Base-by-base conservation (phyloP, 1,284 basidiomycete genomes). In the Ganoderma resinaceum region DNA sequence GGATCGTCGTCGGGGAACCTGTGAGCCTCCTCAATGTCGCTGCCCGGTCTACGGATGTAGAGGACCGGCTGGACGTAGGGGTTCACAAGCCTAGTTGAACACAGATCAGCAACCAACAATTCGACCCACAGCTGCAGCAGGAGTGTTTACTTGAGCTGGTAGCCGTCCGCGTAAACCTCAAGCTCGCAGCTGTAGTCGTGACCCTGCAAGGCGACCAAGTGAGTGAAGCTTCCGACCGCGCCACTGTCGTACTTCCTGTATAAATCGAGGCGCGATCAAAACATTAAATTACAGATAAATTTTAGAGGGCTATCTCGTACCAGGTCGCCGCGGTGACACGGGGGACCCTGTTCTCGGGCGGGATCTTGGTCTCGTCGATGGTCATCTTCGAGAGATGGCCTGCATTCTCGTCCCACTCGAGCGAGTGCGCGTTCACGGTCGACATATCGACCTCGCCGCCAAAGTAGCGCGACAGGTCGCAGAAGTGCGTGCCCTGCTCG, bases 401-500 rank as follows among this genome's bases (percentile, higher is more conserved):
- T 3, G 97, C 94, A 72, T 91, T 88, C 81, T 98, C 96, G 80
- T 96, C 87, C 91, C 92, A 96, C 79, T 97, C 95, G 55, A 97
- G 86, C 8, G 95, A 95, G 79, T 95, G 94, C 11, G 95, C 95
- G 61, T 85, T 85, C 49, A 99, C 96, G 58, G 90, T 90, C 68
- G 87, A 82, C 70, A 97, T 91, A 78, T 98, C 94, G 67, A 99
- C 96, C 76, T 99, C 97, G 55, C 97, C 97, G 65, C 97, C 97
- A 81, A 99, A 99, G 87, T 99, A 99, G 74, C 97, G 92, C 64
- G 95, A 97, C 57, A 97, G 86, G 80, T 95, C 94, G 75, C 91
- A 93, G 81, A 94, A 93, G 80, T 93, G 97, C 9, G 98, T 99
- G 52, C 95, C 97, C 82, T 99, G 97, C 82, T 99, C 98, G 70